Conservation (phyloP, 108 stramenopile species). For the Seminavis robusta region DNA sequence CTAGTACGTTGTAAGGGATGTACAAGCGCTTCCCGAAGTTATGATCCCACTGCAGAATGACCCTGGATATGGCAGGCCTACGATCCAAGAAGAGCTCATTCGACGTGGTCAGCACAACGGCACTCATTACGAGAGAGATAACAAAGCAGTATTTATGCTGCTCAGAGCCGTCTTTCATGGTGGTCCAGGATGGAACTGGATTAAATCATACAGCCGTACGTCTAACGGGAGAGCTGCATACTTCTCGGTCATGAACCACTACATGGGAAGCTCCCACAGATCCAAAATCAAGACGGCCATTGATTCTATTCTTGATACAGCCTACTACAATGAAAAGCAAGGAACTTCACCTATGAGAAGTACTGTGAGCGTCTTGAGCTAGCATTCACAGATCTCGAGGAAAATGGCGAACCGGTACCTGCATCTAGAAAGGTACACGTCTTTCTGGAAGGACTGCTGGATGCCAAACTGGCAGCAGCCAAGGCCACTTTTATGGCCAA, state of each 20-base stretch:
- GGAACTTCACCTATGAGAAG: slow-evolving; percentile 21
- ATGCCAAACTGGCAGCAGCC: background rate
- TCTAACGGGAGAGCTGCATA: slow-evolving; percentile 27
- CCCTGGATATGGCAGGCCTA: slow-evolving; percentile 3
- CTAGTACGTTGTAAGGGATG: background rate
- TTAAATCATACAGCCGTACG: slow-evolving; percentile 1
- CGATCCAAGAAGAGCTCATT: slow-evolving; percentile 16
- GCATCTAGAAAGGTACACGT: slow-evolving; percentile 13
- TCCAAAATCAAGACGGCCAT: background rate
- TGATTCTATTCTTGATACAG: background rate
- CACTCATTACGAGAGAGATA: slow-evolving; percentile 9
- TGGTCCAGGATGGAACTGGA: slow-evolving; percentile 15
- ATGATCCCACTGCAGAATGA: background rate
- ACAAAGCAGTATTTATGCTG: slow-evolving; percentile 7
- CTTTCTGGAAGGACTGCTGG: slow-evolving; percentile 7
- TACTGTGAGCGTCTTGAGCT: background rate
- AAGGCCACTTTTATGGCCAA: slow-evolving; percentile 2
- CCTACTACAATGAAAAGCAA: slow-evolving; percentile 9
- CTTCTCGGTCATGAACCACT: slow-evolving; percentile 16
- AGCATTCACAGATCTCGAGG: slow-evolving; percentile 19
- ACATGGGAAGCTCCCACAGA: slow-evolving; percentile 3
- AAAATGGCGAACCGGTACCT: slow-evolving; percentile 6
- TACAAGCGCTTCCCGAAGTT: too few relatives aligned
- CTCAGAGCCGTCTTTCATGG: slow-evolving; percentile 7
- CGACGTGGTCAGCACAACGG: slow-evolving; percentile 8